Evolutionary conservation across 176 grass and related monocot species (phyloP), one percentile per base, ranked within the genome.

Genomic region (Aegilops umbellulata): DNA sequence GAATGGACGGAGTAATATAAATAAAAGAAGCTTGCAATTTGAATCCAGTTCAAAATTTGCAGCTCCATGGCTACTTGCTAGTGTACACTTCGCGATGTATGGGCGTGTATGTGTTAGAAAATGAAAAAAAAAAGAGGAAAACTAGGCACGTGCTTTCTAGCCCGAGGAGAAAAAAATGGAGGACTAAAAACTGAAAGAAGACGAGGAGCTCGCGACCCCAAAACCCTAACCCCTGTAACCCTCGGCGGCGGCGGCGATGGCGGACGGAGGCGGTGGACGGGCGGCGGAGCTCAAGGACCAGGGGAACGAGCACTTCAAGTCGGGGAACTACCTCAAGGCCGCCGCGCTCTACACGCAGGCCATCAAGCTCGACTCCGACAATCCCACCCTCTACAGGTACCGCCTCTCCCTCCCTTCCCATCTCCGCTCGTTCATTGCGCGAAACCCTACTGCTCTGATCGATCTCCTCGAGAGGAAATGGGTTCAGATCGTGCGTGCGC

Each of bases 271-370:
- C 16, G 88, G 84, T 11, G 61, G 49, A 1, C 69, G 26, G 1
- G 82, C 82, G 23, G 74, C 79, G 41, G 60, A 84, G 69, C 87
- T 94, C 23, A 99, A 99, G 87, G 97, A 99, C 10, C 92, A 99
- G 67, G 97, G 97, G 10, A 99, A 99, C 55, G 92, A 91, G 90
- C 86, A 93, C 69, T 99, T 99, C 97, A 99, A 99, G 89, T 29
- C 85, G 23, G 94, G 94, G 76, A 94, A 77, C 93, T 99, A 94
- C 76, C 86, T 99, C 64, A 99, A 93, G 81, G 94, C 97, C 22
- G 97, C 97, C 51, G 97, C 94, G 38, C 83, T 94, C 71, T 99
- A 99, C 90, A 96, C 97, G 39, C 94, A 96, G 77, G 97, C 97
- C 66, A 96, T 99, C 92, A 99, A 99, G 85, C 86, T 93, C 80